Evolutionary conservation across 179 eudicot species (phyloP).

Genomic region (Actinidia arguta): DNA sequence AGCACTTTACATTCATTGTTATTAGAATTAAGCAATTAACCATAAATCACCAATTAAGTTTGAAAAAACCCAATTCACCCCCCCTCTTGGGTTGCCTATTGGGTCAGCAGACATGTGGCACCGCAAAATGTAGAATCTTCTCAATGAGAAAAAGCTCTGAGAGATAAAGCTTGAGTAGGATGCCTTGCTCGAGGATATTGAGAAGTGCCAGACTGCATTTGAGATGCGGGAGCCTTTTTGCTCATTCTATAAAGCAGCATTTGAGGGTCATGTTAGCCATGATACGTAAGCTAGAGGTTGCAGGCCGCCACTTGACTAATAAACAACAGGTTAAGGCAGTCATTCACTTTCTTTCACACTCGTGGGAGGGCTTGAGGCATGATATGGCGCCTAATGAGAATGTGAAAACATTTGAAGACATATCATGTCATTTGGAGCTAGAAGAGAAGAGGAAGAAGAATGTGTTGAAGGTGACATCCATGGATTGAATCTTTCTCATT

Average conservation of each 20-base stretch:
- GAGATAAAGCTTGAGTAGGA: too few species aligned
- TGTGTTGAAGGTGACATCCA: too few species aligned
- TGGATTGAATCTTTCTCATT: too few species aligned
- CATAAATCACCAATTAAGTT: too few species aligned
- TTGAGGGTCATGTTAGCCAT: neutral
- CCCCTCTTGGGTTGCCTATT: too few species aligned
- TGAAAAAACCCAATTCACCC: too few species aligned
- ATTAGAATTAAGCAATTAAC: too few species aligned
- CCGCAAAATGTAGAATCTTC: neutral
- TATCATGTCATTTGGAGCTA: neutral
- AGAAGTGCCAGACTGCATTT: neutral
- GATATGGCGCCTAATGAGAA: neutral
- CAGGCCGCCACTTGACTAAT: neutral
- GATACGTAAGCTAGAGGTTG: neutral
- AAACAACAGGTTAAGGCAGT: neutral
- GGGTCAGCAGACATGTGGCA: too few species aligned
- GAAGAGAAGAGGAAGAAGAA: too few species aligned
- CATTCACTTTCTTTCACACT: neutral
- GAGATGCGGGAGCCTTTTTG: neutral
- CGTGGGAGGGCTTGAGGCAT: neutral
- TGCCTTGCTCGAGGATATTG: neutral
- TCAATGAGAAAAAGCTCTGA: neutral
- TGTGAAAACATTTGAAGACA: neutral
- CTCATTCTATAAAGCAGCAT: neutral
- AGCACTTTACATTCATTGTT: too few species aligned